phyloP scores from a whole-genome alignment of 2,329 filamentous ascomycete genomes.

The Fusarium dlaminii region DNA sequence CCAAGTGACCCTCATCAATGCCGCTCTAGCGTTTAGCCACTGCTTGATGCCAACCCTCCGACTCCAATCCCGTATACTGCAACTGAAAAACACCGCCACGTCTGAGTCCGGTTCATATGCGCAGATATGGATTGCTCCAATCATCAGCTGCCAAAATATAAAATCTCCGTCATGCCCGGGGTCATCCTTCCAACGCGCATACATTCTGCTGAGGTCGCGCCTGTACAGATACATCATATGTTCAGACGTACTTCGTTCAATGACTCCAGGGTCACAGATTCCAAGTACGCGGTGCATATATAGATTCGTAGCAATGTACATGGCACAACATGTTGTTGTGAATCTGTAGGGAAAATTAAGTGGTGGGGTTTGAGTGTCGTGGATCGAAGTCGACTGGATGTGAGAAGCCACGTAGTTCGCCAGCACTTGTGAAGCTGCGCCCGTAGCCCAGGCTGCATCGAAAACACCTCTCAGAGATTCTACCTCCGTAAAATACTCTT shows the following conservation, averaged over 20 bases:
- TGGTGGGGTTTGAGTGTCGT: background rate
- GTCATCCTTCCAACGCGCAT: background rate
- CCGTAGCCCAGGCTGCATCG: background rate
- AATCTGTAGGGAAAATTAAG: background rate
- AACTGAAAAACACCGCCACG: background rate
- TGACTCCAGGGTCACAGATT: background rate
- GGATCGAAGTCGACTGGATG: background rate
- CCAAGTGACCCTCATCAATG: background rate
- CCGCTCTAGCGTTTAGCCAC: background rate
- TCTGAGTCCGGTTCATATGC: background rate
- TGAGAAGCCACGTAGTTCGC: background rate
- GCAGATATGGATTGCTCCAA: background rate
- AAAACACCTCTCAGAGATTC: background rate
- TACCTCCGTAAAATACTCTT: background rate
- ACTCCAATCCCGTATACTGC: background rate
- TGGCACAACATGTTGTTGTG: background rate
- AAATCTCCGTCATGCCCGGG: background rate
- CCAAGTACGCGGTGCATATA: background rate
- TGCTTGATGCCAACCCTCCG: background rate
- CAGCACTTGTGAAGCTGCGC: background rate
- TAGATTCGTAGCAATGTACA: background rate
- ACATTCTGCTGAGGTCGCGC: background rate
- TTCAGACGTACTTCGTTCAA: background rate
- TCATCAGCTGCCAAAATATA: background rate
- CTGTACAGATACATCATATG: background rate